Evolutionary conservation across 345 rosid genomes (phyloP).

Genomic region (Diplotaxis tenuifolia): DNA sequence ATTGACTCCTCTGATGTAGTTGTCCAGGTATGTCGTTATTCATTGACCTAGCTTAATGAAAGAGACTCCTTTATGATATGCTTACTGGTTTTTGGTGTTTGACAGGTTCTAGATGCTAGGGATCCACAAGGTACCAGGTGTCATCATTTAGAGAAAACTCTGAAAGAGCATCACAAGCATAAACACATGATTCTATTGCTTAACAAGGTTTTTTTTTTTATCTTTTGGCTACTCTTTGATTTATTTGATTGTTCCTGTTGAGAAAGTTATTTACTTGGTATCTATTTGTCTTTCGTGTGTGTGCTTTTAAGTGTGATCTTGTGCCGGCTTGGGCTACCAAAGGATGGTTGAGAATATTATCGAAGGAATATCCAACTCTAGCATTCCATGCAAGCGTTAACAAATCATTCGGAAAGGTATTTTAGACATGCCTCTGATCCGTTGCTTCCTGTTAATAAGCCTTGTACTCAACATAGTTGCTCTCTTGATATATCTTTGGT

Average conservation of each 20-base stretch:
- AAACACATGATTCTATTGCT: slow-evolving; percentile 82
- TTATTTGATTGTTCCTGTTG: slow-evolving; percentile 3
- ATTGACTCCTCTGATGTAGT: slow-evolving; percentile 94
- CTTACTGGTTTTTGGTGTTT: neutral
- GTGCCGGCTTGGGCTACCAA: slow-evolving; percentile 96
- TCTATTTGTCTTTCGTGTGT: neutral
- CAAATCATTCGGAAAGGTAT: slow-evolving; percentile 94
- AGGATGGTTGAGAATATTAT: slow-evolving; percentile 83
- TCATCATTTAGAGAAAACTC: slow-evolving; percentile 75
- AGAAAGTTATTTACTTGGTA: neutral
- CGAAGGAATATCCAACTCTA: slow-evolving; percentile 88
- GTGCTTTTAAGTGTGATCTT: slow-evolving; percentile 73
- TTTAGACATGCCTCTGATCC: neutral
- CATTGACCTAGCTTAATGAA: neutral
- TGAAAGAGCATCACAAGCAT: slow-evolving; percentile 91
- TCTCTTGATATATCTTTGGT: neutral
- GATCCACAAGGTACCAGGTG: slow-evolving; percentile 96
- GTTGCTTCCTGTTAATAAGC: neutral
- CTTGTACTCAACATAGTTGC: neutral
- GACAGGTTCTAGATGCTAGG: slow-evolving; percentile 94
- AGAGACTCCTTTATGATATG: neutral
- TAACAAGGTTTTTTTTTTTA: slow-evolving; percentile 62
- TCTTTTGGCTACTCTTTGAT: neutral
- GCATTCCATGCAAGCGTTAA: slow-evolving; percentile 97
- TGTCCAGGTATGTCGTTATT: slow-evolving; percentile 62